A percentile compares a stretch with the other conserved stretches of the same genome.
phyloP scores from a whole-genome alignment of 225 moss, liverwort and hornwort genomes.

The Ulota crispa region DNA sequence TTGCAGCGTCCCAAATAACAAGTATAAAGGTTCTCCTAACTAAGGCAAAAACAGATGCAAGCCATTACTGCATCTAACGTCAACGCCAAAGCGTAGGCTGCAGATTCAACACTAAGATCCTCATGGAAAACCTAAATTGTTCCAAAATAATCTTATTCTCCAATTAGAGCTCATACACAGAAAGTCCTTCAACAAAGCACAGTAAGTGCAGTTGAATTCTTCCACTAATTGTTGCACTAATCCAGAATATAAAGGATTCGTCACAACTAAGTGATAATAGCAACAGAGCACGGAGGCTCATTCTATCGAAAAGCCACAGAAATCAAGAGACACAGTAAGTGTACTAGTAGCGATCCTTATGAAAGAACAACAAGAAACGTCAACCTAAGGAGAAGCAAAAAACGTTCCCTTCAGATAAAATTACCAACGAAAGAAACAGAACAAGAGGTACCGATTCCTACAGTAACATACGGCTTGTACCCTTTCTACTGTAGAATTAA shows the following conservation, averaged over 20 bases:
- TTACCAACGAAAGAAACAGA: neutral
- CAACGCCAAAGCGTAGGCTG: neutral
- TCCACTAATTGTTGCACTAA: neutral
- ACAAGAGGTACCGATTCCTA: neutral
- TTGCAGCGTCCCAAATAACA: constrained; percentile 9
- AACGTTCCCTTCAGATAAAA: neutral
- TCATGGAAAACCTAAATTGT: neutral
- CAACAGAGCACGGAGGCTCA: neutral
- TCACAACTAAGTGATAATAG: neutral
- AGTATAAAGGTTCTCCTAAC: neutral
- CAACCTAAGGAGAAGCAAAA: constrained; percentile 9
- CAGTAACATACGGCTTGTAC: neutral
- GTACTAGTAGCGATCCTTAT: neutral
- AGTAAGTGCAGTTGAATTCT: neutral
- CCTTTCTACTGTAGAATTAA: neutral
- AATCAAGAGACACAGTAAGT: neutral
- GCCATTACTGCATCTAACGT: neutral
- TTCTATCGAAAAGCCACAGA: neutral
- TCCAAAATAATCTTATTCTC: neutral
- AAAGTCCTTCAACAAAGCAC: neutral
- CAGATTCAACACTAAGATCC: neutral
- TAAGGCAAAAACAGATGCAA: neutral
- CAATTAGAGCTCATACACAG: neutral
- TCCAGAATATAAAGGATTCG: neutral
- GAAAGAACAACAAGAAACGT: neutral